Base-by-base conservation (phyloP, 345 rosid genomes). In the Populus davidiana region DNA sequence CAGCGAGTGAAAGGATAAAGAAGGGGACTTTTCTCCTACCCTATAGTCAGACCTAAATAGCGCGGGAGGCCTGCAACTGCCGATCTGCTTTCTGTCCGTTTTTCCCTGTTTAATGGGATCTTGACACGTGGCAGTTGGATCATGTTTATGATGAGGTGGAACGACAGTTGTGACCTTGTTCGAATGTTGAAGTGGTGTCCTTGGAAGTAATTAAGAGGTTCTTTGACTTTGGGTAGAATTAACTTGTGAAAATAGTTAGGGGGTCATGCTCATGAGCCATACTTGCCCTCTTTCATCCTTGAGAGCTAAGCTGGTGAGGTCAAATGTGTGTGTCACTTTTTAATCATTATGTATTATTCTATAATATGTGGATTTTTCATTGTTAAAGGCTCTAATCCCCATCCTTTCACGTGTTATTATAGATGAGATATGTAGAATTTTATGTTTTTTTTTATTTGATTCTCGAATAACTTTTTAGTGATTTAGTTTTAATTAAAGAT, bases 71-170 rank as follows among this genome's bases (percentile, higher is more conserved):
- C 79, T 54, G 77, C 77, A 76, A 76, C 56, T 43, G 35, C 80
- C 78, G 36, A 63, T 63, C 75, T 77, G 75, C 66, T 69, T 49
- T 49, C 80, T 75, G 70, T 70, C 68, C 13, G 56, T 47, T 74
- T 69, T 61, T 13, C 5, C 2, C 47, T 35, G 18, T 29, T 29
- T 27, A 63, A 41, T 25, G n/a, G 69, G 72, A 52, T 17, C 9
- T 44, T 65, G 76, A 62, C 73, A 80, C 69, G 79, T 80, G 76
- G 71, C 72, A 33, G 1, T 17, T 27, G 43, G 35, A 39, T 61
- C 21, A 36, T 25, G 14, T 56, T 6, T 14, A 1, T 38, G 27
- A 0, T 1, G 11, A 18, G 5, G 2, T 36, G 14, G 29, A 6
- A 41, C 10, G 69, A 73, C 78, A 41, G 29, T 21, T 35, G 17